phyloP scores from a whole-genome alignment of 208 protist genomes.

The Tetramitus jugosus region DNA sequence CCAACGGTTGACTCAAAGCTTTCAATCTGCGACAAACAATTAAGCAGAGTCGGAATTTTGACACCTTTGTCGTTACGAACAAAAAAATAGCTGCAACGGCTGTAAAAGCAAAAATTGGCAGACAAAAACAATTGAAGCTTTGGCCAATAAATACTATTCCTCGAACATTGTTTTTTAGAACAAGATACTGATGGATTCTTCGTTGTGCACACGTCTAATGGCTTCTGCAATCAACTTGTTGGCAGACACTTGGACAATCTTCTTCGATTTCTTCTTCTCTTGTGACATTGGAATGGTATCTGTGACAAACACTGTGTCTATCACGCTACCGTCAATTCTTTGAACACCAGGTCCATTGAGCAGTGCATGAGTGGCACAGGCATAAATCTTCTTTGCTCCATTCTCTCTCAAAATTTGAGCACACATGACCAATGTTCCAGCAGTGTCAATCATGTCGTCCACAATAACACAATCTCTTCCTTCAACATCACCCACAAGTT shows the following conservation, averaged over 20 bases:
- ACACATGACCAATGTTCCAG: slow-evolving; percentile 74
- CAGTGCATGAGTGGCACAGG: slow-evolving; percentile 85
- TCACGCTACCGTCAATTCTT: slow-evolving; percentile 64
- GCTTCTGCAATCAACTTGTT: slow-evolving; percentile 69
- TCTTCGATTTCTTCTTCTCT: slow-evolving; percentile 56
- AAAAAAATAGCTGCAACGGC: no score
- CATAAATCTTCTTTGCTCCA: slow-evolving; percentile 76
- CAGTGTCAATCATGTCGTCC: slow-evolving; percentile 93
- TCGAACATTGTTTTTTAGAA: slow-evolving; percentile 26
- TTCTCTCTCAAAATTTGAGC: slow-evolving; percentile 75
- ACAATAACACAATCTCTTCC: slow-evolving; percentile 82
- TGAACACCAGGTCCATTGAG: slow-evolving; percentile 69
- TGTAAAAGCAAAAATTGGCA: no score
- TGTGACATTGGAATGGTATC: slow-evolving; percentile 72
- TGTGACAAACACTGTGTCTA: slow-evolving; percentile 77
- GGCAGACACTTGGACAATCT: slow-evolving; percentile 65
- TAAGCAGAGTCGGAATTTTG: no score
- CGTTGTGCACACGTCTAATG: slow-evolving; percentile 67
- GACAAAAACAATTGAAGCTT: no score
- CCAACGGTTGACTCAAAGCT: no score
- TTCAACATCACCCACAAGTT: slow-evolving; percentile 82
- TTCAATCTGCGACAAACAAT: no score
- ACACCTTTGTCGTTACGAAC: no score
- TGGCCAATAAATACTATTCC: no score
- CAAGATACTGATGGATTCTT: slow-evolving; percentile 62